Evolutionary conservation across 2,329 filamentous ascomycete species (phyloP), one percentile per base, ranked within the genome.

Genomic region (Diatrype stigma): DNA sequence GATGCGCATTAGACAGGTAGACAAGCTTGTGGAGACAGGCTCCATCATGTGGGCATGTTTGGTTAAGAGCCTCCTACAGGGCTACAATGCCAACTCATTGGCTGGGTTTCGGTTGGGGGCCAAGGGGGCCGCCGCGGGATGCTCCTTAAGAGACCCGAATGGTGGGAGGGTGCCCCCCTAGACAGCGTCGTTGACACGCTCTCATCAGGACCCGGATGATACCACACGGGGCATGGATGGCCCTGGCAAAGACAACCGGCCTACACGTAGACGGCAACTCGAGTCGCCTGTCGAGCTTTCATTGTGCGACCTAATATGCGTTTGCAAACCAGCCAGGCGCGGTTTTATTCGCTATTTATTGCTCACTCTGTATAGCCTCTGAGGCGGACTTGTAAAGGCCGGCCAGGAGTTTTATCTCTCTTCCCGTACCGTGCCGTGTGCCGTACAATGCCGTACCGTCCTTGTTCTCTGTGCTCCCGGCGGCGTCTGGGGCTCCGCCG

Each of bases 31-130:
- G 49, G 49, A 53, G 50, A 53, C 48, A 56, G 48, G 51, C 47
- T 48, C 48, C 50, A 56, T 53, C 46, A 57, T 56, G 54, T 56
- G 56, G 57, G 55, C 55, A 57, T 60, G 61, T 63, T 65, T 65
- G 58, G 51, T 60, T 63, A 58, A 57, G 59, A 67, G 63, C 64
- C 65, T 60, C 63, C 62, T 50, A 48, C 49, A 53, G 46, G 49
- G 53, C 49, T 51, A 50, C 49, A 48, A 48, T 50, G 48, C 54
- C 47, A 53, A 47, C 28, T 60, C 54, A 67, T 67, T 69, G 63
- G 65, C 54, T 59, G 56, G n/a, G n/a, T n/a, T n/a, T n/a, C n/a
- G n/a, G n/a, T n/a, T n/a, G n/a, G n/a, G 54, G 57, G 55, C 55
- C 55, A 47, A 53, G 45, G 51, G 42, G 56, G 52, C 51, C 55